Base-by-base conservation (phyloP, 805 yeast genomes). In the Yarrowia keelungensis region DNA sequence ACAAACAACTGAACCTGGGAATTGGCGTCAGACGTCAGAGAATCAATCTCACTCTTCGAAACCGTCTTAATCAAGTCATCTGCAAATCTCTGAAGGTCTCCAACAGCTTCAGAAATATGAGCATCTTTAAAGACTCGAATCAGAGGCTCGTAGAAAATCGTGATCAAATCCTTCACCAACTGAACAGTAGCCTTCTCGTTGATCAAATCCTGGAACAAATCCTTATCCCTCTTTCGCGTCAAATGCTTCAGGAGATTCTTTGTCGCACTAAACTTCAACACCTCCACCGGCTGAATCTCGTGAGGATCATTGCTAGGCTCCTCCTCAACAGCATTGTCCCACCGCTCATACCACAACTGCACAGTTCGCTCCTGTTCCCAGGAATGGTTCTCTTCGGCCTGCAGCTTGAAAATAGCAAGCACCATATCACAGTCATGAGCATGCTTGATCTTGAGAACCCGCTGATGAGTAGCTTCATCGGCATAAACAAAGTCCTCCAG, bases 161-260 rank as follows among this genome's bases (percentile, higher is more conserved):
- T 81, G 58, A 95, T 82, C 38, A 92, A 81, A 59, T 90, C 91
- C 72, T 89, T 89, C 69, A 93, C 80, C 50, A 94, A 82, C 45
- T 83, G 83, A n/a, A 92, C 87, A 56, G 96, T 80, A 72, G 90
- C 91, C 0, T 94, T 92, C 73, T 93, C 97, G 56, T 86, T 87
- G 97, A 97, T 91, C 51, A 93, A 76, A 74, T 88, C 88, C 73
- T 87, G 87, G 81, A 93, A 78, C 51, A 89, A 79, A 69, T 87
- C 86, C 75, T 91, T 92, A 75, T 94, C 99, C 45, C 86, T 85
- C 69, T 86, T 88, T 43, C 95, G 84, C 1, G 90, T 80, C 71
- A 84, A 84, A 16, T 89, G 78, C 70, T 85, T 87, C 78, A 89
- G 85, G 67, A 89, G 82, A 68, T 88, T 87, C 70, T 85, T 86